Percentiles rank a stretch among this genome's conserved stretches.
Evolutionary conservation across 306 rosid species (phyloP).

Genomic region (Cicer cuneatum): DNA sequence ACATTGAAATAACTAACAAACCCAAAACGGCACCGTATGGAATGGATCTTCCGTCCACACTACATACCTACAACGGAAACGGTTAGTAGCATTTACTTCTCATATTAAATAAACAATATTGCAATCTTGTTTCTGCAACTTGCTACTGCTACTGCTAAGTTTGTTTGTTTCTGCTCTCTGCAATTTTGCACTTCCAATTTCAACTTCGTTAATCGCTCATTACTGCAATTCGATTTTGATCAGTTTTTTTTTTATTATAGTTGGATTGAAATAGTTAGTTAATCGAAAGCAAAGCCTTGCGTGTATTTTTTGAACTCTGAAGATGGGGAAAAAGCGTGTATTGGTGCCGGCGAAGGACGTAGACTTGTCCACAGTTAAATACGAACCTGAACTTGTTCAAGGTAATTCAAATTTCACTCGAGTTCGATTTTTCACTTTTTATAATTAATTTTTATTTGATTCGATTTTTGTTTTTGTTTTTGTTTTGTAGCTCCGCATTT

Average conservation of each 20-base stretch:
- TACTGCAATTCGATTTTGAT: background rate
- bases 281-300: background rate
- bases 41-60: background rate
- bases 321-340: slow-evolving; percentile 74
- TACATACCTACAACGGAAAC: background rate
- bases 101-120: too few relatives aligned
- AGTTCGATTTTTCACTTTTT: slow-evolving; percentile 13
- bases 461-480: background rate
- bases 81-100: background rate
- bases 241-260: background rate
- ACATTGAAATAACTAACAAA: background rate
- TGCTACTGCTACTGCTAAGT: background rate
- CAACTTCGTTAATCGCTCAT: background rate
- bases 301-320: slow-evolving; percentile 9
- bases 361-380: slow-evolving; percentile 69
- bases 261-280: background rate
- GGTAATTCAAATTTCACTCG: slow-evolving; percentile 48
- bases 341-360: slow-evolving; percentile 70
- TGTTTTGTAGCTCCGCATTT: slow-evolving; percentile 83
- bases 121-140: background rate
- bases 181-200: background rate
- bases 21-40: background rate
- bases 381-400: slow-evolving; percentile 57
- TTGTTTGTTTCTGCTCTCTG: background rate
- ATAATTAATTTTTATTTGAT: background rate